phyloP scores from a whole-genome alignment of 192 early-diverging fungal genomes.

The Funneliformis mosseae region DNA sequence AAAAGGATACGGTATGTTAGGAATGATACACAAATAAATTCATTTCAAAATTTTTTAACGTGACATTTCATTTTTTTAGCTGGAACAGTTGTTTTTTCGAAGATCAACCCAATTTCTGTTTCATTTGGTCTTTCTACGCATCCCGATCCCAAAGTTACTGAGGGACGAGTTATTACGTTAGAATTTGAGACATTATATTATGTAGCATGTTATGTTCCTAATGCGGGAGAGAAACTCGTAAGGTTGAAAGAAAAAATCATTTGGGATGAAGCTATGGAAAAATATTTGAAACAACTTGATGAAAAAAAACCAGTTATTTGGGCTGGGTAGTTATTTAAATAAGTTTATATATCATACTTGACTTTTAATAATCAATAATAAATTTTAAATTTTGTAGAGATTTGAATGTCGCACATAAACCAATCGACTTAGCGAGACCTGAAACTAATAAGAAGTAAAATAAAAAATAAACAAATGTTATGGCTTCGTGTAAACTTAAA shows the following conservation, averaged over 20 bases:
- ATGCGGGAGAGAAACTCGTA: conserved; percentile 74
- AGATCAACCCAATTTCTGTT: conserved; percentile 67
- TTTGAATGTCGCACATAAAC: conserved; percentile 83
- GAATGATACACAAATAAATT: neutral
- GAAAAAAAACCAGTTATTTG: conserved; percentile 74
- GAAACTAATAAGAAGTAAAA: conserved; percentile 65
- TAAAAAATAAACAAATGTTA: neutral
- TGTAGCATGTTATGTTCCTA: conserved; percentile 78
- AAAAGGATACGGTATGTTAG: conserved; percentile 68
- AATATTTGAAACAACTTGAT: conserved; percentile 68
- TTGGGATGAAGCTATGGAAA: conserved; percentile 67
- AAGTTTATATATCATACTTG: neutral
- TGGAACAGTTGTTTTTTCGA: conserved; percentile 79
- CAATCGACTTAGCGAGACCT: conserved; percentile 75
- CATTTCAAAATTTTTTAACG: neutral
- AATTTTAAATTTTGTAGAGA: conserved; percentile 46
- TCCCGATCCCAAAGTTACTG: conserved; percentile 46
- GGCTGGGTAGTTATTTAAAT: conserved; percentile 56
- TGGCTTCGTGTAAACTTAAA: neutral
- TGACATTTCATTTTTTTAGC: conserved; percentile 37
- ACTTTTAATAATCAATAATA: neutral
- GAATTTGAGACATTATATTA: conserved; percentile 69
- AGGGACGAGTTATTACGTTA: conserved; percentile 71
- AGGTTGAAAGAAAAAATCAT: conserved; percentile 65
- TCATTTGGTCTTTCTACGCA: conserved; percentile 61